Base-by-base conservation (phyloP, 129 eudicot species). In the Ambrosia artemisiifolia region DNA sequence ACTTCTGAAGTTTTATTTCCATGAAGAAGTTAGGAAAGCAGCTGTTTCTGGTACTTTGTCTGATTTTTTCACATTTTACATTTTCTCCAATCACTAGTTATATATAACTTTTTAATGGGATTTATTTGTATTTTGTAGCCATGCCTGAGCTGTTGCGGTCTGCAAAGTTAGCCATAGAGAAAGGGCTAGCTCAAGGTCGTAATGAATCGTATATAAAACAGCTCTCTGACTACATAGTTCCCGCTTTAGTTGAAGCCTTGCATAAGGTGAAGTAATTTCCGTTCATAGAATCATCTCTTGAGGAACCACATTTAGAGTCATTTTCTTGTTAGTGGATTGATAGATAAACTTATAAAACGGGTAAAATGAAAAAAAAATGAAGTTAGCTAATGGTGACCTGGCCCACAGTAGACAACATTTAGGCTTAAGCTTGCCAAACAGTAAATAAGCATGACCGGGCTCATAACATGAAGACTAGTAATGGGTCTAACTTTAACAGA, bases 21-120 rank as follows among this genome's bases (percentile, higher is more conserved):
- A 95, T 70, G 99, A 95, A 75, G 99, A 95, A 86, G 99, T 95
- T 49, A 81, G 99, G 75, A 91, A 87, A 80, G 99, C 99, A 54
- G 97, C 99, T 64, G 99, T 95, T 81, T 88, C 99, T 72, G 99
- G 99, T 95, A 69, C 42, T 33, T 60, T 10, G 5, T n/a, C 67
- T 56, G 18, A 8, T 55, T 33, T 75, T 17, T 66, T 24, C 8
- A 9, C 4, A 16, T 13, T 14, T 2, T 60, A 14, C 65, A 14
- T 33, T 60, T 60, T 13, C 65, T 60, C 43, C 32, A 30, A 60
- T 60, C 65, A 60, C 11, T 59, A 60, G 65, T 20, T 32, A 34
- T 60, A 32, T 9, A 33, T 6, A 60, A 43, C 56, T 49, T 61
- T 63, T 19, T 30, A n/a, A 9, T 14, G 11, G 6, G 20, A 50